These are phyloP conservation scores for Coprinopsis marcescibilis DNA, from an alignment of 768 basidiomycete species.

Conservation along the genomic window DNA sequence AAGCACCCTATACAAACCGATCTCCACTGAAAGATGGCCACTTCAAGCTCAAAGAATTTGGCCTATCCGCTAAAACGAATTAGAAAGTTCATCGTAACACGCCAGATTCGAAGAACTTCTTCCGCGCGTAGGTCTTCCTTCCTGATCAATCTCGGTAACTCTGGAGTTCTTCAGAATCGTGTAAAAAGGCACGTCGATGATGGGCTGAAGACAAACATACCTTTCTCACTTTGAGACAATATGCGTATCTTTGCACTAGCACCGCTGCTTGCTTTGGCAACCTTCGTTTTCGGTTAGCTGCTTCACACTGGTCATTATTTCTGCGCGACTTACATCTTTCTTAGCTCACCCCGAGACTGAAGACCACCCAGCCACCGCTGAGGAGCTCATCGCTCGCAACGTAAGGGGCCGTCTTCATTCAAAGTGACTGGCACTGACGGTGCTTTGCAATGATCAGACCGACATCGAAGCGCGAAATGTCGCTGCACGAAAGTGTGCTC, in stretches of 20 bases:
- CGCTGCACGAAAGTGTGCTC: conserved; percentile 9
- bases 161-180: background rate
- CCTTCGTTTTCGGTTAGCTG: conserved; percentile 6
- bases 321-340: background rate
- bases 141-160: conserved; percentile 9
- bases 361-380: background rate
- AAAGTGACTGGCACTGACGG: background rate
- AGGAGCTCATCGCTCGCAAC: conserved; percentile 7
- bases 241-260: conserved; percentile 9
- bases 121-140: background rate
- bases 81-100: background rate
- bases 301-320: background rate
- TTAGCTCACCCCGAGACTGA: background rate
- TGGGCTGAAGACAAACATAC: background rate
- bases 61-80: conserved; percentile 2
- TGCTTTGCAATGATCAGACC: background rate
- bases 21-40: no score
- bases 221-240: background rate
- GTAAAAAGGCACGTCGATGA: background rate
- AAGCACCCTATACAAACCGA: background rate
- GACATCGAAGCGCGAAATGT: conserved; percentile 3
- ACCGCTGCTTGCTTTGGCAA: conserved; percentile 4
- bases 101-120: background rate
- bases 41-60: background rate
- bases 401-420: background rate